Conservation (phyloP, 306 rosid genomes). For the Amphicarpaea edgeworthii region DNA sequence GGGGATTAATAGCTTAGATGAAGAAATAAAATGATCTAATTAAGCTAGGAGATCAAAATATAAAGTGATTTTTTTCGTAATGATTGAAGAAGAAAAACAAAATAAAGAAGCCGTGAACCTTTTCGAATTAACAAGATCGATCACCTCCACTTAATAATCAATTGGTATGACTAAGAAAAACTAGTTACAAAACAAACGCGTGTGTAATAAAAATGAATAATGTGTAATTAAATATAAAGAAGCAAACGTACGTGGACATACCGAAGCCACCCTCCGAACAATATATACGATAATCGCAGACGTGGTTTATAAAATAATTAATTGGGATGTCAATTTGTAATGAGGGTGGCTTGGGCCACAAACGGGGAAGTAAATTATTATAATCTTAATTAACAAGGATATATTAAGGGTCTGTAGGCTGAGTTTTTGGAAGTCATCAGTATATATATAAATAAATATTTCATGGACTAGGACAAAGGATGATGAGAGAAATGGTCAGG, state of each 20-base stretch:
- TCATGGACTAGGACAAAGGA: not conserved
- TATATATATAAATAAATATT: not conserved
- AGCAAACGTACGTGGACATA: conserved; percentile 15
- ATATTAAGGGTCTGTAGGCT: conserved; percentile 42
- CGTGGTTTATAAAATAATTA: not conserved
- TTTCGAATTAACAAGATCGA: conserved; percentile 34
- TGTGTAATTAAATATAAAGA: conserved; percentile 6
- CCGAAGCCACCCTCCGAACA: conserved; percentile 27
- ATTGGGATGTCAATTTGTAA: conserved; percentile 37
- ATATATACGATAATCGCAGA: conserved; percentile 4
- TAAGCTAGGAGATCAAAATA: conserved; percentile 41
- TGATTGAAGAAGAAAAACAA: conserved; percentile 47
- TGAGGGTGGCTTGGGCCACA: conserved; percentile 41
- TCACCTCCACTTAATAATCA: conserved; percentile 7
- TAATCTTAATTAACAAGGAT: conserved; percentile 22
- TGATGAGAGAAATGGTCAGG: not conserved
- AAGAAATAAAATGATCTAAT: conserved; percentile 7
- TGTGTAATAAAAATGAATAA: not conserved
- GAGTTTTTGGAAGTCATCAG: conserved; percentile 28
- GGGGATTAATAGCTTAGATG: conserved; percentile 31
- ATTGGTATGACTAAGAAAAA: conserved; percentile 35
- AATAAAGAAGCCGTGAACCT: conserved; percentile 22
- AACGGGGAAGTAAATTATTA: conserved; percentile 45
- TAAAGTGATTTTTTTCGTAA: conserved; percentile 41
- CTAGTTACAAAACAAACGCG: not conserved